phyloP scores from a whole-genome alignment of 257 asterid genomes.

The Striga asiatica region DNA sequence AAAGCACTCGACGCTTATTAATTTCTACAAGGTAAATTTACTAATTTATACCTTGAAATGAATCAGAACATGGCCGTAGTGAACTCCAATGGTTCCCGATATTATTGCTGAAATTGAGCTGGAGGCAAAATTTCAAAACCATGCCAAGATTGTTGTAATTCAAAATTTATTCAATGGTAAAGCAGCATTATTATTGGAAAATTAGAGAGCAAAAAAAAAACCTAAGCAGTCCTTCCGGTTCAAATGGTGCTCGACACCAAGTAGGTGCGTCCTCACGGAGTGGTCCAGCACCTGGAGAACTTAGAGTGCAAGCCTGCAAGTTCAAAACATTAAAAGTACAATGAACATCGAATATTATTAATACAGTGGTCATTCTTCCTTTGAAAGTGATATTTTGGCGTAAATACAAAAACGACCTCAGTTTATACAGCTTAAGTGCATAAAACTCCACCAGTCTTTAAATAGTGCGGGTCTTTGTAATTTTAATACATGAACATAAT shows the following conservation, averaged over 20 bases:
- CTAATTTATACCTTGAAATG: conserved; percentile 78
- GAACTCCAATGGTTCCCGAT: conserved; percentile 78
- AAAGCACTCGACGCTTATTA: not conserved
- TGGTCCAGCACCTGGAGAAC: conserved; percentile 57
- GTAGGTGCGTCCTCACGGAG: conserved; percentile 54
- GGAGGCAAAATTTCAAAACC: conserved; percentile 10
- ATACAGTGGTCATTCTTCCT: no score
- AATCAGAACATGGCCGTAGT: conserved; percentile 80
- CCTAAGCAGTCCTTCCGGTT: conserved; percentile 86
- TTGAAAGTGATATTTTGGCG: not conserved
- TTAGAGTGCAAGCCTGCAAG: conserved; percentile 67
- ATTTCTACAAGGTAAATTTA: not conserved
- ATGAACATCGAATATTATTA: not conserved
- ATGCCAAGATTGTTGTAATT: not conserved
- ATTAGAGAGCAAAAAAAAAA: not conserved
- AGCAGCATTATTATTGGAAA: not conserved
- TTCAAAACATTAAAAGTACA: not conserved
- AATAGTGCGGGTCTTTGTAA: no score
- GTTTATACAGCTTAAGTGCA: not conserved
- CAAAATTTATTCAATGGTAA: not conserved
- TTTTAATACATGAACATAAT: no score
- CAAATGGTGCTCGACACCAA: conserved; percentile 87
- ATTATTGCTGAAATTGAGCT: conserved; percentile 76
- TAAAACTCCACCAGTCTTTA: no score
- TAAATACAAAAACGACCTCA: not conserved